These are phyloP conservation scores for Hypsizygus ulmarius DNA, from an alignment of 1,284 basidiomycete genomes.

Conservation along the genomic window DNA sequence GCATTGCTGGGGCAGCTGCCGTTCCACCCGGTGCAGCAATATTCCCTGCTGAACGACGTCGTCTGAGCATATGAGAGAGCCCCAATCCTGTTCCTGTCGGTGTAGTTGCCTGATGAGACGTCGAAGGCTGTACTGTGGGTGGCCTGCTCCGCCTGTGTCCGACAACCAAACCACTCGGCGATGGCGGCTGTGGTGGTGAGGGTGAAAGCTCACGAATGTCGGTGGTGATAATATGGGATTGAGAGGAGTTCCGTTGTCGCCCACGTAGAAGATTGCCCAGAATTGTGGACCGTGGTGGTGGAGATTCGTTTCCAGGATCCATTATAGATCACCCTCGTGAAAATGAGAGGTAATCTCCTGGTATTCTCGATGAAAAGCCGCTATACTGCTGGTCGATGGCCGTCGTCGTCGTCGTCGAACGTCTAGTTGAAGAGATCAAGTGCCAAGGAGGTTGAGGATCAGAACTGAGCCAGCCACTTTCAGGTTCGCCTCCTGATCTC, in stretches of 20 bases:
- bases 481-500: constrained; percentile 11
- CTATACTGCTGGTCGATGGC: neutral
- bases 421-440: constrained; percentile 9
- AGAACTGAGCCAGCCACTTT: constrained; percentile 14
- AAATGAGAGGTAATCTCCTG: neutral
- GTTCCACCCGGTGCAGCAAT: constrained; percentile 23
- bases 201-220: constrained; percentile 33
- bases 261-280: constrained; percentile 46
- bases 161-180: constrained; percentile 16
- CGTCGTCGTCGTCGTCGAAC: constrained; percentile 9
- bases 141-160: constrained; percentile 16
- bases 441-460: constrained; percentile 1
- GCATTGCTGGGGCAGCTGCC: neutral
- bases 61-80: constrained; percentile 49
- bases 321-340: constrained; percentile 7
- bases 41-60: constrained; percentile 48
- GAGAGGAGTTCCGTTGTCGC: constrained; percentile 43
- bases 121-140: constrained; percentile 9
- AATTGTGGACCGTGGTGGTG: constrained; percentile 32
- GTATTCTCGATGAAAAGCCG: neutral
- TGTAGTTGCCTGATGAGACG: constrained; percentile 19
- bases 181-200: constrained; percentile 30
- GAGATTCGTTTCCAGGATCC: constrained; percentile 24
- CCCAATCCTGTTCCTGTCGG: constrained; percentile 26
- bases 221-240: constrained; percentile 36